Evolutionary conservation across 345 rosid species (phyloP), one percentile per base, ranked within the genome.

Genomic region (Anacardium occidentale): DNA sequence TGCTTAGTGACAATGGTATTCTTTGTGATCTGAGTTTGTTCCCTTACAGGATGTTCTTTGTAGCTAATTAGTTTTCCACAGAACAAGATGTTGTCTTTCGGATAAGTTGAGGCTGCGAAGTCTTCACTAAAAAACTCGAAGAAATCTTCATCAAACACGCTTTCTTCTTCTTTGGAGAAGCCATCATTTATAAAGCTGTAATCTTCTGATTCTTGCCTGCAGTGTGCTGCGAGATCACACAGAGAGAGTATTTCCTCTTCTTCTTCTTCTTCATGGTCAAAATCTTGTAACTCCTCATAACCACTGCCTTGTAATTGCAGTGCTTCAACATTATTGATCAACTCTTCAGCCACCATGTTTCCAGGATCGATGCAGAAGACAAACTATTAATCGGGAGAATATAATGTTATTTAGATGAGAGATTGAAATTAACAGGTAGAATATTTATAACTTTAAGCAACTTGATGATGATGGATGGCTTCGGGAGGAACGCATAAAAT

Each of bases 101-200:
- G 63, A 52, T 65, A 45, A 17, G 26, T 7, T 29, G 88, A 72
- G 3, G 85, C 73, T 0, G 70, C 64, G 70, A 69, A 64, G 57
- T 86, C 87, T 50, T 63, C 76, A 12, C 73, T 79, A 65, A 54
- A 77, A 81, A 89, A 89, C 85, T 89, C 88, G 25, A 89, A 89
- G 50, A 77, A 58, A 66, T 88, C 87, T 5, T 81, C 80, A 37
- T 73, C 70, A n/a, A n/a, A 50, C 20, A 4, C 14, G 18, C 20
- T 15, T 12, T 15, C n/a, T 50, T 50, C 53, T 50, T 10, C 13
- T 10, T 50, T 51, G 57, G 75, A 69, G 79, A 11, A 50, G 14
- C 4, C 13, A 18, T 15, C 2, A 8, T 13, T 63, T 55, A 26
- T 66, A 69, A 78, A 48, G 52, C 76, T 50, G 14, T 66, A 52